These are phyloP conservation scores for Magnaporthales sp. DNA, from an alignment of 2,329 filamentous ascomycete species.

Conservation along the genomic window DNA sequence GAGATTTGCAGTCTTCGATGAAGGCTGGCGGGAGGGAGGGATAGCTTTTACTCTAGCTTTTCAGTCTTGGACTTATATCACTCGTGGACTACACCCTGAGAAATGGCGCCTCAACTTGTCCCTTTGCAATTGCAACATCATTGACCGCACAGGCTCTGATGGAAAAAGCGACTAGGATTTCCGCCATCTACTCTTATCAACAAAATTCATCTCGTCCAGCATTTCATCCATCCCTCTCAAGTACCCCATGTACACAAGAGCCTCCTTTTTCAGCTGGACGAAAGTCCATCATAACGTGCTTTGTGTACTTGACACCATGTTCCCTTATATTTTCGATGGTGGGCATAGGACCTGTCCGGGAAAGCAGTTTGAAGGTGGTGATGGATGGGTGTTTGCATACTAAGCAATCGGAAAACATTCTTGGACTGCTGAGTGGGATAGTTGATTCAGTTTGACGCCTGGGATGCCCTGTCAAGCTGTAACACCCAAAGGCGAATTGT, in stretches of 20 bases:
- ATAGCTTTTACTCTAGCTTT: conserved; percentile 2
- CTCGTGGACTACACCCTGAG: not conserved
- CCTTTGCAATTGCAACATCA: not conserved
- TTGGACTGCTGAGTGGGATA: not conserved
- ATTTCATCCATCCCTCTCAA: not conserved
- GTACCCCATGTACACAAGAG: not conserved
- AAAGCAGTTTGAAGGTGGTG: not conserved
- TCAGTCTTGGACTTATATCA: not conserved
- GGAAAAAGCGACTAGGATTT: not conserved
- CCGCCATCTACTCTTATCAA: not conserved
- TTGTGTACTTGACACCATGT: not conserved
- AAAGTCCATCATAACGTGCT: not conserved
- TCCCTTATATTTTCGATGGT: not conserved
- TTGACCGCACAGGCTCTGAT: not conserved
- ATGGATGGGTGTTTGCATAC: not conserved
- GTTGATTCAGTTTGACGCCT: not conserved
- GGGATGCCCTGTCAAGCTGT: not conserved
- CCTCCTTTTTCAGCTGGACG: not conserved
- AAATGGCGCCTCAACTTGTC: not conserved
- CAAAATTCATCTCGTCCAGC: not conserved
- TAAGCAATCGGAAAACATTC: not conserved
- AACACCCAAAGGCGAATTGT: not conserved
- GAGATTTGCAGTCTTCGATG: not conserved
- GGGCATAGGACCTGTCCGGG: not conserved
- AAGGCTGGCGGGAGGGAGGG: not conserved